Conservation (phyloP, 164 flowering plant genomes). For the Vitis cinerea region DNA sequence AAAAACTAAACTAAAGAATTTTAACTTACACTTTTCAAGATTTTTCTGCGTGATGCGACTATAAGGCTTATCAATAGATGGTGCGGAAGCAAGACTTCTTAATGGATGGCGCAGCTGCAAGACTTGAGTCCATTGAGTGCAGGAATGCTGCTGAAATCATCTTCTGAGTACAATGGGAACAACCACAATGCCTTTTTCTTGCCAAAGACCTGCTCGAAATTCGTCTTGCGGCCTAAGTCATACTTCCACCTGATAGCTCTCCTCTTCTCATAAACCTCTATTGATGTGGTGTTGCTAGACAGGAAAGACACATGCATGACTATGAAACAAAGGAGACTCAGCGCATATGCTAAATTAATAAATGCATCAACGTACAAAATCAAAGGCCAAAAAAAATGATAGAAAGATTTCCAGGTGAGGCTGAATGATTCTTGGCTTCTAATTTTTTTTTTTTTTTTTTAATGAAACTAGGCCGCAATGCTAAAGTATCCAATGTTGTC, state of each 20-base stretch:
- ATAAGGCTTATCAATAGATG: too few species aligned
- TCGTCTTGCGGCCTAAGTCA: constrained; percentile 75
- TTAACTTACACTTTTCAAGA: too few species aligned
- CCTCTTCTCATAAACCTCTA: constrained; percentile 94
- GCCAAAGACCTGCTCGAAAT: constrained; percentile 97
- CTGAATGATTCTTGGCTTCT: constrained; percentile 51
- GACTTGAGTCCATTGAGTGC: constrained; percentile 56
- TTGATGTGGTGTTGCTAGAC: constrained; percentile 80
- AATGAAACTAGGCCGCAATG: constrained; percentile 70
- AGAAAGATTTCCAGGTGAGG: constrained; percentile 65
- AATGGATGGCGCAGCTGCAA: too few species aligned
- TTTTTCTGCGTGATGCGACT: too few species aligned
- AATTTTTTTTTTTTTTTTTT: too few species aligned
- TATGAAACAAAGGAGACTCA: constrained; percentile 88
- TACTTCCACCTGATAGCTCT: constrained; percentile 70
- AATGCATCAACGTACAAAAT: constrained; percentile 66
- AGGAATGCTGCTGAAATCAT: constrained; percentile 62
- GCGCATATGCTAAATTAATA: constrained; percentile 79
- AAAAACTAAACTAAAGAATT: too few species aligned
- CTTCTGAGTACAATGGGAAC: constrained; percentile 67
- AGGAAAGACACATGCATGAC: constrained; percentile 82
- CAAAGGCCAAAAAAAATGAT: constrained; percentile 63
- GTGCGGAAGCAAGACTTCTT: too few species aligned
- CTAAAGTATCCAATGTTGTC: constrained; percentile 71
- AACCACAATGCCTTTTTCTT: constrained; percentile 69